Percentiles rank a stretch among this genome's conserved stretches.
phyloP scores from a whole-genome alignment of 441 rosid genomes.

The Erodium moschatum region DNA sequence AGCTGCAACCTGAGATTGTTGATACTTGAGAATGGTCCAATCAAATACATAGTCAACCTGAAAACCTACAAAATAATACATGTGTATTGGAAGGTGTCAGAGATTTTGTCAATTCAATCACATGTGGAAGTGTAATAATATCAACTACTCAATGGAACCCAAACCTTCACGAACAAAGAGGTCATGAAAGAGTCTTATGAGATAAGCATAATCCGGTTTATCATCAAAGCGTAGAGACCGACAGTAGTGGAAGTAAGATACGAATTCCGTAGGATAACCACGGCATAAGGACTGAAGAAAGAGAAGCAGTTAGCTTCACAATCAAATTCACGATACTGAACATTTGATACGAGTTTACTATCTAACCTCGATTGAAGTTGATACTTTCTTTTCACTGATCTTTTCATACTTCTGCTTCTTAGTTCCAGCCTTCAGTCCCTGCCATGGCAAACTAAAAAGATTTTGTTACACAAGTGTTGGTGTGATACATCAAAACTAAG shows the following conservation, averaged over 20 bases:
- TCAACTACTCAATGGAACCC: conserved; percentile 8
- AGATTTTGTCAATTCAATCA: no score
- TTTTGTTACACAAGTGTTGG: conserved; percentile 20
- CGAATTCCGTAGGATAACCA: conserved; percentile 91
- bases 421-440: conserved; percentile 85
- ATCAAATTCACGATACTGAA: conserved; percentile 16
- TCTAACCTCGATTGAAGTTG: conserved; percentile 77
- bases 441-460: conserved; percentile 80
- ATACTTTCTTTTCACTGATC: conserved; percentile 81
- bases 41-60: conserved; percentile 55
- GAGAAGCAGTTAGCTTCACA: not conserved
- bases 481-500: conserved; percentile 13
- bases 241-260: conserved; percentile 93
- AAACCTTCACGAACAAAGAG: conserved; percentile 96
- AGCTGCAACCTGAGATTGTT: conserved; percentile 75
- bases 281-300: conserved; percentile 65
- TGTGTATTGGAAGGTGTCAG: no score
- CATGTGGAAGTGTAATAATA: no score
- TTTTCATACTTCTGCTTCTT: conserved; percentile 89
- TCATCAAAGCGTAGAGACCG: conserved; percentile 91
- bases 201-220: conserved; percentile 86
- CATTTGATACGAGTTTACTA: conserved; percentile 2
- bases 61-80: conserved; percentile 40
- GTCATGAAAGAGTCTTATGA: conserved; percentile 83
- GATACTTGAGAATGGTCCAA: conserved; percentile 56